phyloP scores from a whole-genome alignment of 2,329 filamentous ascomycete species.

The Didymellaceae sp. region DNA sequence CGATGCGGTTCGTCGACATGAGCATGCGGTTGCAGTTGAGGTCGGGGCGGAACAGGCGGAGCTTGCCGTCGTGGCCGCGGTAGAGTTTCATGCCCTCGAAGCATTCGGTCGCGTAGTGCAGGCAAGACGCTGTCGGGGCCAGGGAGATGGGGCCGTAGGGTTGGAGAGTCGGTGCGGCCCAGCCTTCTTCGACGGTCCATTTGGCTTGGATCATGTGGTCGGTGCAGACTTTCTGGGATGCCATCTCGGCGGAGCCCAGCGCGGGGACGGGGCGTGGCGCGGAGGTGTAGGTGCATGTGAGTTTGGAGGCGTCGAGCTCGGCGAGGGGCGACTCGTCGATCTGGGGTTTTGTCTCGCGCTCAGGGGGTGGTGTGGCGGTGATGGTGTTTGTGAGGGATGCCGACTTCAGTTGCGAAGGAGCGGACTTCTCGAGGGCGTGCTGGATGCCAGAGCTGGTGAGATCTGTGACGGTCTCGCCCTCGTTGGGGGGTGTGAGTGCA shows the following conservation, averaged over 20 bases:
- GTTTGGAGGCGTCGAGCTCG: slow-evolving; percentile 53
- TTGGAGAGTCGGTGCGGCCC: slow-evolving; percentile 74
- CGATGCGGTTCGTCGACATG: slow-evolving; percentile 65
- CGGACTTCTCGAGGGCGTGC: slow-evolving; percentile 37
- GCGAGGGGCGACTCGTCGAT: slow-evolving; percentile 38
- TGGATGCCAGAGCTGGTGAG: slow-evolving; percentile 45
- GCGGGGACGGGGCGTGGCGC: slow-evolving; percentile 52
- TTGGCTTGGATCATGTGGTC: slow-evolving; percentile 86
- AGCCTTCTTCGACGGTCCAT: slow-evolving; percentile 72
- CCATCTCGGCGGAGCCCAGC: slow-evolving; percentile 49
- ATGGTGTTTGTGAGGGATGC: slow-evolving; percentile 32
- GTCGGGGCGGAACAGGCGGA: slow-evolving; percentile 79
- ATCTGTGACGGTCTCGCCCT: slow-evolving; percentile 33
- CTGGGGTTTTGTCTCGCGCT: slow-evolving; percentile 20
- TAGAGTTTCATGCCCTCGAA: slow-evolving; percentile 85
- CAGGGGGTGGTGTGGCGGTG: slow-evolving; percentile 34
- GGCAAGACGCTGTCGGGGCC: slow-evolving; percentile 78
- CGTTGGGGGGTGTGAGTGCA: slow-evolving; percentile 40
- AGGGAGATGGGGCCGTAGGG: slow-evolving; percentile 80
- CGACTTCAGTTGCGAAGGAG: slow-evolving; percentile 39
- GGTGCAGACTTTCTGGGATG: slow-evolving; percentile 61
- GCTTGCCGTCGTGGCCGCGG: slow-evolving; percentile 70
- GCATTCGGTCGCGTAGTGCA: slow-evolving; percentile 91
- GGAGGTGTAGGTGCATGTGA: slow-evolving; percentile 51
- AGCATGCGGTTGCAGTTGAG: slow-evolving; percentile 72